Evolutionary conservation across 2,329 filamentous ascomycete genomes (phyloP).

Genomic region (Phaeosphaeria sp.): DNA sequence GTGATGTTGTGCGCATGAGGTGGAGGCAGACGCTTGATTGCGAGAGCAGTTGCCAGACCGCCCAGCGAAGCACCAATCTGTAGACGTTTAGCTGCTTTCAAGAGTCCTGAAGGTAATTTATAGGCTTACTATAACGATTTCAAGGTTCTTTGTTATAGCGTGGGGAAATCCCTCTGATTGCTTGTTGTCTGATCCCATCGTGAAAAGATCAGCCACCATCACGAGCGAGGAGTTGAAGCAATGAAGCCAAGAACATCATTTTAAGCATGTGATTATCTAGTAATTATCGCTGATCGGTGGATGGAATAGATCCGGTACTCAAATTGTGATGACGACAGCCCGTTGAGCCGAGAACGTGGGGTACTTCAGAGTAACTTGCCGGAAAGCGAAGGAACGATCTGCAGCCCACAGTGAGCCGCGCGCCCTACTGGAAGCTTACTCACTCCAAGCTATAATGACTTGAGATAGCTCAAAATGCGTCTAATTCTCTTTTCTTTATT

Average conservation of each 20-base stretch:
- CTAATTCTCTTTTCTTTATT: neutral
- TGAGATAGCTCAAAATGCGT: neutral
- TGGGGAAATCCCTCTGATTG: conserved; percentile 18
- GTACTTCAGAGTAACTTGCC: conserved; percentile 7
- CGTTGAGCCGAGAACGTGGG: conserved; percentile 6
- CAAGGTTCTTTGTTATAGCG: conserved; percentile 22
- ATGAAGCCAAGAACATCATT: neutral
- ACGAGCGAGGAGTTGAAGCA: neutral
- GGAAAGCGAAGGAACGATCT: conserved; percentile 9
- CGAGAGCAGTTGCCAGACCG: conserved; percentile 34
- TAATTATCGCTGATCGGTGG: neutral
- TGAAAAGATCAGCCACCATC: neutral
- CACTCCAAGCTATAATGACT: neutral
- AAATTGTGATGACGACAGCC: conserved; percentile 8
- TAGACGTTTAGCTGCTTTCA: neutral
- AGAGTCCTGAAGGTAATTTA: neutral
- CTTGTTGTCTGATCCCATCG: neutral
- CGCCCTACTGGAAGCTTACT: conserved; percentile 8
- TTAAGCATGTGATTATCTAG: neutral
- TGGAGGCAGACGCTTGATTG: conserved; percentile 33
- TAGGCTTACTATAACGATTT: conserved; percentile 33
- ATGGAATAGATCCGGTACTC: neutral
- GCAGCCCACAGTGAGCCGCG: conserved; percentile 4
- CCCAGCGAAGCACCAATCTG: conserved; percentile 41
- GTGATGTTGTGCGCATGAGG: conserved; percentile 33